Conservation (phyloP, 768 basidiomycete genomes). For the Boletus pseudopeckii region DNA sequence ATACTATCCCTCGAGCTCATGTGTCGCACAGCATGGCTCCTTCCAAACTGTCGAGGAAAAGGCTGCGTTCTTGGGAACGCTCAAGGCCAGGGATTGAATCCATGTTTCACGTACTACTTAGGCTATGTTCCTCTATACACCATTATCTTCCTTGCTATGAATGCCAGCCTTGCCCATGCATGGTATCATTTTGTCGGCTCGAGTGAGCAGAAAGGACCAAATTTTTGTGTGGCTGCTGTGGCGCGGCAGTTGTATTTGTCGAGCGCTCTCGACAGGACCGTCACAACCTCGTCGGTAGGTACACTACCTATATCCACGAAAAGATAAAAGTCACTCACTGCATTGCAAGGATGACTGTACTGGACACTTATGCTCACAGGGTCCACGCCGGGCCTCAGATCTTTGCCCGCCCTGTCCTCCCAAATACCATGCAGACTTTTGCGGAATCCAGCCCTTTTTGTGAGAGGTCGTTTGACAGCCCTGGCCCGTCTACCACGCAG, state of each 20-base stretch:
- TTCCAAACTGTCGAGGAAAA: conserved; percentile 99
- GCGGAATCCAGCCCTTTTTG: conserved; percentile 11
- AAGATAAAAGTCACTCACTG: conserved; percentile 4
- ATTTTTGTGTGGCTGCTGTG: neutral
- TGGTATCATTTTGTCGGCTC: too few relatives aligned
- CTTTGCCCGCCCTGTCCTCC: conserved; percentile 32
- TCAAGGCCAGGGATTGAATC: conserved; percentile 76
- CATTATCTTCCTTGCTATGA: conserved; percentile 41
- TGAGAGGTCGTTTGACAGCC: conserved; percentile 7
- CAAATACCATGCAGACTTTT: conserved; percentile 31
- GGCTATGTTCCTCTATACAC: conserved; percentile 35
- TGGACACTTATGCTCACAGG: conserved; percentile 76
- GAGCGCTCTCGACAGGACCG: neutral
- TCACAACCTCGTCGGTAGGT: conserved; percentile 37
- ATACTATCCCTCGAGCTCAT: neutral
- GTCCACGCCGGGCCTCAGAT: conserved; percentile 70
- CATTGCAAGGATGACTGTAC: conserved; percentile 63
- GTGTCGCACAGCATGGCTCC: conserved; percentile 68
- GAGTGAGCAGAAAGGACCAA: neutral
- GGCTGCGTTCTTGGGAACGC: conserved; percentile 87
- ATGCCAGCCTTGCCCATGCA: conserved; percentile 24
- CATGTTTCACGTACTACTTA: conserved; percentile 37
- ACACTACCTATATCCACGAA: neutral
- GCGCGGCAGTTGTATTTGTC: neutral
- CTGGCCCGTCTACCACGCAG: neutral